Percentiles rank a stretch among this genome's conserved stretches.
Evolutionary conservation across 2,329 filamentous ascomycete species (phyloP).

Genomic region (Cladorrhinum sp.): DNA sequence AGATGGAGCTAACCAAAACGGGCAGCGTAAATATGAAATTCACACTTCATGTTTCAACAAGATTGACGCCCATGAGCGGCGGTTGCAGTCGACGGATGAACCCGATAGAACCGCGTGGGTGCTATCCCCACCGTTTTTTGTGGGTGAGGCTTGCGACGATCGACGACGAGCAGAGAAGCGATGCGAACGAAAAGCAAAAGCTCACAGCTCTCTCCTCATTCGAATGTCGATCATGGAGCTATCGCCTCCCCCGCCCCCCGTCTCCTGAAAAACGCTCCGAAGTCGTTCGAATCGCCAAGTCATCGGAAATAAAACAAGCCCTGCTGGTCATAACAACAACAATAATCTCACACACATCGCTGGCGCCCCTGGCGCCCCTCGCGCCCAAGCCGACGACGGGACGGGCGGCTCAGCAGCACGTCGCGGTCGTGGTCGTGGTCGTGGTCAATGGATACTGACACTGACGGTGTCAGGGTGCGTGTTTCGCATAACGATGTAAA

Average conservation of each 20-base stretch:
- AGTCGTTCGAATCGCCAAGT: neutral
- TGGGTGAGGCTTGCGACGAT: neutral
- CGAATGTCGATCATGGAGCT: neutral
- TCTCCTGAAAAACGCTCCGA: neutral
- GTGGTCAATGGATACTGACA: neutral
- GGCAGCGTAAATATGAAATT: neutral
- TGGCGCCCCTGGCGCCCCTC: neutral
- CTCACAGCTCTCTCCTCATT: neutral
- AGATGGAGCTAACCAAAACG: neutral
- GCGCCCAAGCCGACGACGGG: neutral
- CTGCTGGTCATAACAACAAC: no score
- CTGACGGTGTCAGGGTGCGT: neutral
- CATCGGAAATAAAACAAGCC: neutral
- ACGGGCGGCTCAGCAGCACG: neutral
- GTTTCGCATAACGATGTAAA: constrained; percentile 9
- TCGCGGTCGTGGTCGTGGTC: no score
- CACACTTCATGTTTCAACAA: neutral
- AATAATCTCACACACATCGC: neutral
- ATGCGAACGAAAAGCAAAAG: neutral
- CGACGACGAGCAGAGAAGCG: neutral
- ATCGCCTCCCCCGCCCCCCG: neutral
- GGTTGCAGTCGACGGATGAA: neutral
- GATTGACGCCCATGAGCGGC: neutral
- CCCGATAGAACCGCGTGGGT: neutral
- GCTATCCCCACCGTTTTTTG: neutral